Conservation (phyloP, 805 yeast genomes). For the Ogataea trehalophila region DNA sequence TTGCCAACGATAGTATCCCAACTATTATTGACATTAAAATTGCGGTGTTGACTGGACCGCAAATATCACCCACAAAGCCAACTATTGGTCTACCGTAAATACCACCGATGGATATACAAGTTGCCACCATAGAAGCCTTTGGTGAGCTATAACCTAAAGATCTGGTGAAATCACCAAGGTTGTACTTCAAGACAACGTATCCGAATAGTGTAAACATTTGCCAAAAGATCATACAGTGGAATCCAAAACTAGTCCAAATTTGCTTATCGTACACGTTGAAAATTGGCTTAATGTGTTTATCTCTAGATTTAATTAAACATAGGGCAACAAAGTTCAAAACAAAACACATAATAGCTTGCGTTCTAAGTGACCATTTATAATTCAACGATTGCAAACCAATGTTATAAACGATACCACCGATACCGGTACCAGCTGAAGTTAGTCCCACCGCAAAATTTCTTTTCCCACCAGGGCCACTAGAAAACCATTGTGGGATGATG, state of each 20-base stretch:
- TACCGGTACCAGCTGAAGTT: slow-evolving; percentile 47
- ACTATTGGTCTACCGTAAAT: slow-evolving; percentile 50
- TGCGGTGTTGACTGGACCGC: slow-evolving; percentile 48
- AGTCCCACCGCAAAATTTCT: slow-evolving; percentile 52
- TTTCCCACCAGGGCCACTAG: slow-evolving; percentile 35
- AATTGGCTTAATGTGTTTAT: slow-evolving; percentile 31
- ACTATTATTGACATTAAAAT: slow-evolving; percentile 35
- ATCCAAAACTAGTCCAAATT: slow-evolving; percentile 36
- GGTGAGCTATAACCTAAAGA: slow-evolving; percentile 51
- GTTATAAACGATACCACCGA: slow-evolving; percentile 47
- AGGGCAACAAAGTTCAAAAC: slow-evolving; percentile 32
- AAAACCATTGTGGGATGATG: slow-evolving; percentile 66
- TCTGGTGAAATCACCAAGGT: slow-evolving; percentile 54
- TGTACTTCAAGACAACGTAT: slow-evolving; percentile 54
- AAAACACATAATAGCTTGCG: slow-evolving; percentile 39
- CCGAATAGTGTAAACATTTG: slow-evolving; percentile 51
- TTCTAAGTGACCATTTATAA: slow-evolving; percentile 47
- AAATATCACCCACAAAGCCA: slow-evolving; percentile 46
- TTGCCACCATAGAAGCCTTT: slow-evolving; percentile 55
- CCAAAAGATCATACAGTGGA: slow-evolving; percentile 31
- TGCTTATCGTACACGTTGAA: slow-evolving; percentile 37
- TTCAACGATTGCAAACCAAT: slow-evolving; percentile 44
- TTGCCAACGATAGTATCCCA: slow-evolving; percentile 38
- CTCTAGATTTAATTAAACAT: slow-evolving; percentile 35
- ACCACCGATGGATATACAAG: slow-evolving; percentile 57